Evolutionary conservation across 495 filamentous ascomycete species (phyloP).

Genomic region (Podospora tetraspora): DNA sequence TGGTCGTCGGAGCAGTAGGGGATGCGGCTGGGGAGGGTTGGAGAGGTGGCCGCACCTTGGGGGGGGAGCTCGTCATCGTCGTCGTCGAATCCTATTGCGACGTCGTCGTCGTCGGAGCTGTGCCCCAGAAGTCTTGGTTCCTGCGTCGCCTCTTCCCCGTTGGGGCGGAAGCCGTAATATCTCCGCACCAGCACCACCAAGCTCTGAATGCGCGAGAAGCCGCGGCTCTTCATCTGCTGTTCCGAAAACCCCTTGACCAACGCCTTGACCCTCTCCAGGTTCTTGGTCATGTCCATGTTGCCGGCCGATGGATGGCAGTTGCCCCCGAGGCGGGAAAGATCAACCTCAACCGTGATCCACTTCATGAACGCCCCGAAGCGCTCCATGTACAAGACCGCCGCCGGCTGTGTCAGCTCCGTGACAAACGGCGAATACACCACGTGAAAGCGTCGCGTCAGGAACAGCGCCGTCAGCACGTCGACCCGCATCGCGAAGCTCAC

Average conservation of each 20-base stretch:
- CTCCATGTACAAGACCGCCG: conserved; percentile 20
- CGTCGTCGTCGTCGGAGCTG: not conserved
- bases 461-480: conserved; percentile 22
- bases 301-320: conserved; percentile 13
- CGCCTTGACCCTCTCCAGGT: conserved; percentile 3
- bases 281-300: conserved; percentile 4
- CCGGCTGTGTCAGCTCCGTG: conserved; percentile 5
- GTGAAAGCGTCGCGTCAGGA: conserved; percentile 29
- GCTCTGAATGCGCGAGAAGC: conserved; percentile 13
- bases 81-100: not conserved
- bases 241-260: conserved; percentile 19
- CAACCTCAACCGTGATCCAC: conserved; percentile 28
- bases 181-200: conserved; percentile 26
- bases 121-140: not conserved
- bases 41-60: not conserved
- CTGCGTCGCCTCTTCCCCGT: not conserved
- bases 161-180: conserved; percentile 23
- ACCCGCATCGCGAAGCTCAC: conserved; percentile 24
- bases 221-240: conserved; percentile 13
- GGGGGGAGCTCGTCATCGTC: not conserved
- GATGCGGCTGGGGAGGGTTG: not conserved
- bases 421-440: conserved; percentile 26
- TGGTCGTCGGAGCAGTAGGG: conserved; percentile 19
- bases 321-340: conserved; percentile 25
- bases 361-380: conserved; percentile 24